Conservation (phyloP, 805 yeast genomes). For the Zygosaccharomyces siamensis region DNA sequence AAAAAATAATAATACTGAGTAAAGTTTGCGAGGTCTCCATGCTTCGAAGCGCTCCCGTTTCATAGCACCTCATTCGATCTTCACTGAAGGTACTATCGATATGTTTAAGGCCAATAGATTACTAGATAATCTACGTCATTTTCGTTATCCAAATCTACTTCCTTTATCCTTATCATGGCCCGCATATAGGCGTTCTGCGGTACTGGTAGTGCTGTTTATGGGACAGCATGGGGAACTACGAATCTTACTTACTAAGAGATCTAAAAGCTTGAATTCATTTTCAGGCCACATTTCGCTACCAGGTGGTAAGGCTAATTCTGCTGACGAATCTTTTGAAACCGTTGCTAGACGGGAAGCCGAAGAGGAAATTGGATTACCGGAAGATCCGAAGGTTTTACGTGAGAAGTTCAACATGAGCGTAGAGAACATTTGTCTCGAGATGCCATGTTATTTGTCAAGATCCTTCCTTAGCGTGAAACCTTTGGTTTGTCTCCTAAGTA, state of each 20-base stretch:
- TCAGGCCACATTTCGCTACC: conserved; percentile 92
- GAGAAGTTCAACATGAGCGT: conserved; percentile 50
- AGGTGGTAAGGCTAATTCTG: conserved; percentile 84
- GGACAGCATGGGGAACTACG: conserved; percentile 72
- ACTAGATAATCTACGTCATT: conserved; percentile 20
- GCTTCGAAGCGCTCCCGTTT: not conserved
- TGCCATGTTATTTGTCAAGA: conserved; percentile 80
- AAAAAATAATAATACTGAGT: not conserved
- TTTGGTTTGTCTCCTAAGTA: conserved; percentile 58
- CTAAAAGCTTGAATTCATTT: conserved; percentile 62
- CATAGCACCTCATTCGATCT: not conserved
- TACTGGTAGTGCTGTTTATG: conserved; percentile 64
- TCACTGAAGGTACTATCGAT: no score
- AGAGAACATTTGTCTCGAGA: conserved; percentile 48
- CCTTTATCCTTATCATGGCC: conserved; percentile 65
- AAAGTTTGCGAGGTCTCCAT: not conserved
- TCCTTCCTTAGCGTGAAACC: conserved; percentile 83
- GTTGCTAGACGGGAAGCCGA: conserved; percentile 78
- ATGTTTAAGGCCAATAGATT: conserved; percentile 22
- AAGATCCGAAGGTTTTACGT: conserved; percentile 42
- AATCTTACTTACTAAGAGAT: conserved; percentile 74
- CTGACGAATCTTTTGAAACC: conserved; percentile 59
- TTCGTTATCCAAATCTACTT: conserved; percentile 12
- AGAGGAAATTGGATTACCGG: conserved; percentile 78
- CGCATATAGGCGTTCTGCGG: conserved; percentile 66